A percentile compares a stretch with the other conserved stretches of the same genome.
Evolutionary conservation across 2,329 filamentous ascomycete species (phyloP).

Genomic region (Lasiodiplodia sp.): DNA sequence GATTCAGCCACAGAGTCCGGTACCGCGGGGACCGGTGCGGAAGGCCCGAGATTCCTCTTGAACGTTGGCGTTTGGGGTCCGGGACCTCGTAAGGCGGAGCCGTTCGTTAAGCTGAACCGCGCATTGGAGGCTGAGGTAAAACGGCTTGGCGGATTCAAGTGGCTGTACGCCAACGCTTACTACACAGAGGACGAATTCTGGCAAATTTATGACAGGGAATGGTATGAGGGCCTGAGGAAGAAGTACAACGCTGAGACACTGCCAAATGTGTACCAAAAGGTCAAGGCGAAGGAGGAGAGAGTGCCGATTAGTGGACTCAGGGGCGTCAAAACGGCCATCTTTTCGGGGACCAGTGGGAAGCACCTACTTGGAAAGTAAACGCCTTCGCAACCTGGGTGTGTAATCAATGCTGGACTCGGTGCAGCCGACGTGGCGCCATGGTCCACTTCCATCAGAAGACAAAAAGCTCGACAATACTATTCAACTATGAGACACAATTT

Average conservation of each 20-base stretch:
- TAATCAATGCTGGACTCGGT: too few relatives aligned
- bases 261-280: slow-evolving; percentile 22
- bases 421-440: too few relatives aligned
- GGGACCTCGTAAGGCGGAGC: slow-evolving; percentile 62
- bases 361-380: slow-evolving; percentile 15
- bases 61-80: slow-evolving; percentile 80
- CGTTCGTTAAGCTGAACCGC: slow-evolving; percentile 75
- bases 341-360: background rate
- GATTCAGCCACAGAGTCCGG: background rate
- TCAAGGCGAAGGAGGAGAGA: slow-evolving; percentile 25
- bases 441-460: too few relatives aligned
- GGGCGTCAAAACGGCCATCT: slow-evolving; percentile 18
- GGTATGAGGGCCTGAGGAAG: slow-evolving; percentile 68
- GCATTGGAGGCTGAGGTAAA: slow-evolving; percentile 73
- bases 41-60: slow-evolving; percentile 42
- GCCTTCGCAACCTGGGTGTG: too few relatives aligned
- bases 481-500: too few relatives aligned
- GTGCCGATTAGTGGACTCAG: slow-evolving; percentile 19
- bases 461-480: too few relatives aligned
- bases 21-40: background rate
- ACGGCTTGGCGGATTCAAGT: slow-evolving; percentile 79
- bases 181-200: slow-evolving; percentile 78
- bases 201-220: slow-evolving; percentile 65
- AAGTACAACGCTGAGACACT: slow-evolving; percentile 65
- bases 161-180: slow-evolving; percentile 87